These are phyloP conservation scores for Mycena haematopus DNA, from an alignment of 768 basidiomycete genomes.

Conservation along the genomic window DNA sequence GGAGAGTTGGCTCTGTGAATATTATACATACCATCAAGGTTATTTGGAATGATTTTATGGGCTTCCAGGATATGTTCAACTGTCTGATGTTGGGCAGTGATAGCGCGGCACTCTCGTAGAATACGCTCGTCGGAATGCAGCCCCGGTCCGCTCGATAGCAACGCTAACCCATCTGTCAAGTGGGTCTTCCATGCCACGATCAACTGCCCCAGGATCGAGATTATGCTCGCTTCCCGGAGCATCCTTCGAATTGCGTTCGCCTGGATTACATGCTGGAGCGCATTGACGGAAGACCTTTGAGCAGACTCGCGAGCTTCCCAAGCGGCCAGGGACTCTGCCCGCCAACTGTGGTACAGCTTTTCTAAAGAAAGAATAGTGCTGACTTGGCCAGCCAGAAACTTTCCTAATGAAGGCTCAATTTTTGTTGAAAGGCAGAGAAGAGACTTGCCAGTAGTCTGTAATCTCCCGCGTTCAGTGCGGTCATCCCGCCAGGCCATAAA, in stretches of 20 bases:
- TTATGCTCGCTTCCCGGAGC: constrained; percentile 5
- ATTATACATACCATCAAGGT: neutral
- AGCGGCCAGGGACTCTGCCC: neutral
- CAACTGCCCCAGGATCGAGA: constrained; percentile 16
- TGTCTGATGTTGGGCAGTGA: neutral
- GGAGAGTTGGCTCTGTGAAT: neutral
- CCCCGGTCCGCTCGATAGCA: constrained; percentile 8
- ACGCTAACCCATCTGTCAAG: neutral
- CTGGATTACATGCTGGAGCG: constrained; percentile 4
- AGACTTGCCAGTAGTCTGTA: neutral
- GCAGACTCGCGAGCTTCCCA: neutral
- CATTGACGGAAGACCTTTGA: neutral
- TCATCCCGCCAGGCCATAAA: constrained; percentile 17
- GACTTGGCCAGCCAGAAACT: constrained; percentile 1
- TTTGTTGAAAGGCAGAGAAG: too few relatives aligned
- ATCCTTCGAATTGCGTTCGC: neutral
- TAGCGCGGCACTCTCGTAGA: constrained; percentile 4
- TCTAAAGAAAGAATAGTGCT: constrained; percentile 1
- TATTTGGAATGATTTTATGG: neutral
- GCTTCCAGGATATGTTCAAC: constrained; percentile 8
- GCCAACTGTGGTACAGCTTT: constrained; percentile 3
- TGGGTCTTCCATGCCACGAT: constrained; percentile 14
- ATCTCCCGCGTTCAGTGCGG: too few relatives aligned
- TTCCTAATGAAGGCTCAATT: neutral
- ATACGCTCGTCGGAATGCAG: constrained; percentile 13